Evolutionary conservation across 2,329 filamentous ascomycete species (phyloP).

Genomic region (Tolypocladium ophioglossoides): DNA sequence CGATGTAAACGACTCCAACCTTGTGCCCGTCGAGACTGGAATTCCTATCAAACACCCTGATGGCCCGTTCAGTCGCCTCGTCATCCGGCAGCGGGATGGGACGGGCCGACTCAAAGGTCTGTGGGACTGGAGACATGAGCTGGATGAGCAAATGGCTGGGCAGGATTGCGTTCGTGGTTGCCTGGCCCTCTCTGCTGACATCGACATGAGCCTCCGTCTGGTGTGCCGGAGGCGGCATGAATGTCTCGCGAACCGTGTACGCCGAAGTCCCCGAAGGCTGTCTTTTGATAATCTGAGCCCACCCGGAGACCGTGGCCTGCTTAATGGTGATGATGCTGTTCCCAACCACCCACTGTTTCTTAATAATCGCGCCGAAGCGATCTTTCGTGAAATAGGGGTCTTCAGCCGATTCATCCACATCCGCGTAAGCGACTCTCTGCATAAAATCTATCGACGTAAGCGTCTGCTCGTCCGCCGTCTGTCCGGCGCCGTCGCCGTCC

Average conservation of each 20-base stretch:
- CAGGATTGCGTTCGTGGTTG: constrained; percentile 50
- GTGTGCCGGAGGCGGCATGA: constrained; percentile 46
- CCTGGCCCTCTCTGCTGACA: constrained; percentile 37
- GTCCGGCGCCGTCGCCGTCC: constrained; percentile 58
- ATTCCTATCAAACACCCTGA: constrained; percentile 74
- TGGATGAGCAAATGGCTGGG: constrained; percentile 66
- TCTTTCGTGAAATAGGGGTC: constrained; percentile 55
- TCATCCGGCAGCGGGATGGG: constrained; percentile 66
- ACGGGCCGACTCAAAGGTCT: constrained; percentile 46
- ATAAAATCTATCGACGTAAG: constrained; percentile 92
- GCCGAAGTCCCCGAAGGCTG: constrained; percentile 59
- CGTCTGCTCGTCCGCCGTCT: constrained; percentile 80
- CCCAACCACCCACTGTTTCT: constrained; percentile 62
- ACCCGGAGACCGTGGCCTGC: constrained; percentile 54
- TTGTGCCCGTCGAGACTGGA: constrained; percentile 93
- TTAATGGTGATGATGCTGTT: constrained; percentile 66
- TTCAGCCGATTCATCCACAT: constrained; percentile 65
- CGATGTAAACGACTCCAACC: constrained; percentile 88
- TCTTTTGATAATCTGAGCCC: constrained; percentile 60
- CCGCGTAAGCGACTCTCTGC: constrained; percentile 77
- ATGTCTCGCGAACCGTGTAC: constrained; percentile 49
- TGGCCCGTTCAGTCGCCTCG: constrained; percentile 60
- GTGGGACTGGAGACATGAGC: constrained; percentile 52
- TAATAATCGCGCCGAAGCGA: constrained; percentile 54
- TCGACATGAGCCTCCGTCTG: constrained; percentile 39